Evolutionary conservation across 1,284 basidiomycete species (phyloP).

Genomic region (Singerocomus rubriflavus): DNA sequence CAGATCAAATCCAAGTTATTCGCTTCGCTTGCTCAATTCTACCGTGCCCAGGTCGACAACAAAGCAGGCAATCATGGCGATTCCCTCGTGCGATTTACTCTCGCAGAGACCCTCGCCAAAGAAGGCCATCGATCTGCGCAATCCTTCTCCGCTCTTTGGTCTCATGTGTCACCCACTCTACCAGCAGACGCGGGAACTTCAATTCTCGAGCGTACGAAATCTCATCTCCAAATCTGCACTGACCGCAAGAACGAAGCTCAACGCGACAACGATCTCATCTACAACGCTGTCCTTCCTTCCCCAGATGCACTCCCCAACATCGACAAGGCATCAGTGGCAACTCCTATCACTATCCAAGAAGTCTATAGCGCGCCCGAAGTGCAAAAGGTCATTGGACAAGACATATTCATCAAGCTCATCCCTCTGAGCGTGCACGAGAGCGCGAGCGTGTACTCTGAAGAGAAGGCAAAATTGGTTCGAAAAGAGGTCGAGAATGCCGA

Average conservation of each 20-base stretch:
- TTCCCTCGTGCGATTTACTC: constrained; percentile 75
- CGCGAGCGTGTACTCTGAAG: constrained; percentile 95
- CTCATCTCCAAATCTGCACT: constrained; percentile 73
- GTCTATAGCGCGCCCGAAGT: constrained; percentile 91
- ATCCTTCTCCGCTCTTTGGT: constrained; percentile 73
- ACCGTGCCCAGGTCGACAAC: constrained; percentile 79
- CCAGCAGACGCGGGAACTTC: constrained; percentile 82
- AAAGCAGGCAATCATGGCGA: constrained; percentile 83
- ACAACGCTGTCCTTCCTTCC: constrained; percentile 89
- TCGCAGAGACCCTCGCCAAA: constrained; percentile 82
- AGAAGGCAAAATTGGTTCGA: constrained; percentile 95
- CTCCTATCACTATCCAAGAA: constrained; percentile 89
- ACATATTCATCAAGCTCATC: constrained; percentile 86
- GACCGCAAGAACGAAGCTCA: constrained; percentile 78
- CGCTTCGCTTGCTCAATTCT: constrained; percentile 82
- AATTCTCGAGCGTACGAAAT: constrained; percentile 80
- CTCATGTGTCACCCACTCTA: constrained; percentile 78
- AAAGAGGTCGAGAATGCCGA: constrained; percentile 88
- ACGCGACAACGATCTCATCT: constrained; percentile 96
- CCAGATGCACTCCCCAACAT: constrained; percentile 78
- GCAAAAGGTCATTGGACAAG: constrained; percentile 91
- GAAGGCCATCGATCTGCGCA: constrained; percentile 75
- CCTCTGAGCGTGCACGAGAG: constrained; percentile 95
- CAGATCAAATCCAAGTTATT: constrained; percentile 93
- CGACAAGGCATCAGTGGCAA: constrained; percentile 78